These are phyloP conservation scores for Aspergillus diversus DNA, from an alignment of 495 filamentous ascomycete species.

Conservation along the genomic window DNA sequence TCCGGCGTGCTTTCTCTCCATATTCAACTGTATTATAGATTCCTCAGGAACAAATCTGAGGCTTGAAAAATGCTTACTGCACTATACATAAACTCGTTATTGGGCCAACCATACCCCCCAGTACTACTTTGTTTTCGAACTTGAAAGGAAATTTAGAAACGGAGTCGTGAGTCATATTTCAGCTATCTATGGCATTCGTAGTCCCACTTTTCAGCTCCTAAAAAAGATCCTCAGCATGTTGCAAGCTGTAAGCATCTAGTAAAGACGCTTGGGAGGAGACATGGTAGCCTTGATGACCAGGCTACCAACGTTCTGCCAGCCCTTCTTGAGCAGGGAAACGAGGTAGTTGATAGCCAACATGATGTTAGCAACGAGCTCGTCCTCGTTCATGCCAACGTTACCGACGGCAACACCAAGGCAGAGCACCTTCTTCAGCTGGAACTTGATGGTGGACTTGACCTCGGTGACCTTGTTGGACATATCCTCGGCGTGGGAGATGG, in stretches of 20 bases:
- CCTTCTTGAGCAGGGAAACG: conserved; percentile 98
- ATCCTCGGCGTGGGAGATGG: conserved; percentile 93
- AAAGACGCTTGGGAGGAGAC: conserved; percentile 94
- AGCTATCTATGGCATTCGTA: conserved; percentile 38
- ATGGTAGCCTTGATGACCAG: conserved; percentile 99
- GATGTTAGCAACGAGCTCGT: conserved; percentile 95
- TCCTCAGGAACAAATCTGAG: not conserved
- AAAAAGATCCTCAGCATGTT: conserved; percentile 34
- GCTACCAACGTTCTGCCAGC: conserved; percentile 99
- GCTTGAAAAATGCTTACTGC: conserved; percentile 1
- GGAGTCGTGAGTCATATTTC: conserved; percentile 41
- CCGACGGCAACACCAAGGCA: conserved; percentile 99
- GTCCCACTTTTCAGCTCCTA: conserved; percentile 34
- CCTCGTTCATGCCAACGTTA: conserved; percentile 95
- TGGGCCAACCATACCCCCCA: not conserved
- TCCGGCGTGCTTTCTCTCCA: not conserved
- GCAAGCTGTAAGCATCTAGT: conserved; percentile 64
- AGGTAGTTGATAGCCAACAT: conserved; percentile 99
- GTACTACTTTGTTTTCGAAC: not conserved
- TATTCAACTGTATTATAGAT: conserved; percentile 6
- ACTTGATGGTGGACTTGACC: conserved; percentile 99
- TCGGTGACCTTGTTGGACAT: conserved; percentile 92
- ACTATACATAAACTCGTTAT: not conserved
- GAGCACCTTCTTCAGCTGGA: conserved; percentile 99
- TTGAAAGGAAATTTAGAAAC: conserved; percentile 17